phyloP scores from a whole-genome alignment of 2,329 filamentous ascomycete species.

The Exophiala bonariae region DNA sequence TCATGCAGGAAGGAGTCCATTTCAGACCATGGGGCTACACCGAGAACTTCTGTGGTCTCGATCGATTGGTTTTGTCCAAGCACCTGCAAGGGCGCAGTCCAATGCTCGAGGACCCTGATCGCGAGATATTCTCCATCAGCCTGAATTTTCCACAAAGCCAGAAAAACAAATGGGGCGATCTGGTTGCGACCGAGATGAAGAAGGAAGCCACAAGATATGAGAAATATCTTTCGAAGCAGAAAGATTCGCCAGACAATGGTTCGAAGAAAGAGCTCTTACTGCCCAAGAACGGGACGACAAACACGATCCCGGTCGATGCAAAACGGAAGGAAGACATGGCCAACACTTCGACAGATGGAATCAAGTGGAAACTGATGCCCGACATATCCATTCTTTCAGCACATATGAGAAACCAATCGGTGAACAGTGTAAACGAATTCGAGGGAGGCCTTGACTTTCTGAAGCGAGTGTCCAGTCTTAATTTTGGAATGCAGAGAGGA shows the following conservation, averaged over 20 bases:
- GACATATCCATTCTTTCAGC: slow-evolving; percentile 5
- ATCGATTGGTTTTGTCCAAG: slow-evolving; percentile 24
- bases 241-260: not conserved
- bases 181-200: slow-evolving; percentile 7
- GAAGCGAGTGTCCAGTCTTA: slow-evolving; percentile 15
- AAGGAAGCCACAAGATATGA: slow-evolving; percentile 15
- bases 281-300: slow-evolving; percentile 5
- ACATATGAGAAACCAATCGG: slow-evolving; percentile 7
- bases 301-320: not conserved
- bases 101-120: slow-evolving; percentile 28
- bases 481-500: not conserved
- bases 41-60: slow-evolving; percentile 29
- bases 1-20: slow-evolving; percentile 15
- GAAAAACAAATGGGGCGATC: slow-evolving; percentile 24
- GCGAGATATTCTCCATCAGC: slow-evolving; percentile 29
- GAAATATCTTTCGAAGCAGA: slow-evolving; percentile 8
- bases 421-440: slow-evolving; percentile 6
- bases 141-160: slow-evolving; percentile 28
- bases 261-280: too few relatives aligned
- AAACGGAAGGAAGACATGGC: slow-evolving; percentile 11
- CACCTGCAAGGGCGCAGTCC: slow-evolving; percentile 23
- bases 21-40: slow-evolving; percentile 28
- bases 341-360: slow-evolving; percentile 10
- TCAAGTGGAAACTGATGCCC: slow-evolving; percentile 18
- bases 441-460: slow-evolving; percentile 6